A percentile compares a stretch with the other conserved stretches of the same genome.
Conservation (phyloP, 1,139 yeast species). For the Lodderomyces jiufengensis region DNA sequence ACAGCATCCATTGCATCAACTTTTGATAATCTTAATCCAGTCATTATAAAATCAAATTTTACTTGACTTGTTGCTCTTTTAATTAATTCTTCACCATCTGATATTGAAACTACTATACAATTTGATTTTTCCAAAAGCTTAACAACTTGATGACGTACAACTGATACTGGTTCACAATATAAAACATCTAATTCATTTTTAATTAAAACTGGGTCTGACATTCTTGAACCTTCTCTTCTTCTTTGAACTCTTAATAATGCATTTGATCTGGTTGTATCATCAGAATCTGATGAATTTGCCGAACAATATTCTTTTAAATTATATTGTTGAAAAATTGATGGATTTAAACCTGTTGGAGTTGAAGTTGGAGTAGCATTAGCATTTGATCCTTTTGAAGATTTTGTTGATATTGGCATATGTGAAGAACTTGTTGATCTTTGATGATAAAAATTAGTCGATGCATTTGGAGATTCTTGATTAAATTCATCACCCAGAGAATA, state of each 20-base stretch:
- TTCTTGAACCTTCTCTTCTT: conserved; percentile 51
- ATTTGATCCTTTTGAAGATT: conserved; percentile 2
- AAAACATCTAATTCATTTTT: conserved; percentile 55
- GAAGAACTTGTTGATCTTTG: conserved; percentile 8
- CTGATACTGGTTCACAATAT: conserved; percentile 85
- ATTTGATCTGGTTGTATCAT: conserved; percentile 48
- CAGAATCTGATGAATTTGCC: conserved; percentile 69
- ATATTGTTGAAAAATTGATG: conserved; percentile 1
- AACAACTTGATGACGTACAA: conserved; percentile 66
- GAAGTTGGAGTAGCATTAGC: conserved; percentile 36
- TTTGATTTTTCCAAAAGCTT: conserved; percentile 67
- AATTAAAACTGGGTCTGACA: conserved; percentile 13
- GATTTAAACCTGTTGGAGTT: conserved; percentile 63
- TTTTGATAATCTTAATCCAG: conserved; percentile 68
- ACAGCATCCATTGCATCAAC: conserved; percentile 74
- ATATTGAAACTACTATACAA: conserved; percentile 75
- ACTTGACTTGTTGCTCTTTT: conserved; percentile 81
- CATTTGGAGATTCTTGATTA: conserved; percentile 3
- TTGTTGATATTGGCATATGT: conserved; percentile 4
- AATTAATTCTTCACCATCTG: conserved; percentile 79
- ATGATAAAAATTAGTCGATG: conserved; percentile 4
- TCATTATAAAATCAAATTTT: conserved; percentile 77
- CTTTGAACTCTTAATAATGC: conserved; percentile 56
- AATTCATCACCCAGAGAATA: conserved; percentile 39
- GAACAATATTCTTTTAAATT: conserved; percentile 30